Evolutionary conservation across 176 grass and related monocot genomes (phyloP), one percentile per base, ranked within the genome.

Genomic region (Pontederia paniculata): DNA sequence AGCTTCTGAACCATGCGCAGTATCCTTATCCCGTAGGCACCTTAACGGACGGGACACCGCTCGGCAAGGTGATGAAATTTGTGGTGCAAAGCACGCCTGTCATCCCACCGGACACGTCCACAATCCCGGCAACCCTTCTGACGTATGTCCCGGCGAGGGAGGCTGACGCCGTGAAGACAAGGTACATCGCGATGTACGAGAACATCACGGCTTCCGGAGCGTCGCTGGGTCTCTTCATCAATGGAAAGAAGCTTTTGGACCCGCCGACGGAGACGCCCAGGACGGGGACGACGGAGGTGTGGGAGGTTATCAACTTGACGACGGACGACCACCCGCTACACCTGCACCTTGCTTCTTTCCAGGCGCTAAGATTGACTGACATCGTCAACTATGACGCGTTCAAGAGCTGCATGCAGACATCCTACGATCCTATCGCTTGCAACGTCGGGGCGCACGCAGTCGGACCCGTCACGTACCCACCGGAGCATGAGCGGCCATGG

Each of bases 311-410:
- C 69, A 96, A 96, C 73, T 79, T 96, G 28, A 96, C 90, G 3
- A 71, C 83, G 4, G 90, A 96, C 70, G 89, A 96, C 73, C 90
- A 96, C 71, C 90, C 90, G 25, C 61, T 96, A 60, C 90, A 96
- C 69, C 17, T 96, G 42, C 90, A 96, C 67, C 75, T 96, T 10
- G 85, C 53, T 0, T 11, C 81, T 0, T 82, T 96, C 77, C 9
- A 54, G 8, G 73, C 68, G 51, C 71, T 86, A 60, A 79, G 76
- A 66, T 70, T 77, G 65, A 49, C 55, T 6, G 73, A 73, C 57
- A 65, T 96, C 54, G 49, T 21, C 13, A 67, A 68, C 23, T 50
- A 62, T 8, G 82, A 89, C 54, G 42, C 60, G 47, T 86, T 96
- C 45, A 69, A 52, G 78, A 50, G 67, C 10, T 96, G 90, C 71